phyloP scores from a whole-genome alignment of 148 eudicot species.

The Arctostaphylos glauca region DNA sequence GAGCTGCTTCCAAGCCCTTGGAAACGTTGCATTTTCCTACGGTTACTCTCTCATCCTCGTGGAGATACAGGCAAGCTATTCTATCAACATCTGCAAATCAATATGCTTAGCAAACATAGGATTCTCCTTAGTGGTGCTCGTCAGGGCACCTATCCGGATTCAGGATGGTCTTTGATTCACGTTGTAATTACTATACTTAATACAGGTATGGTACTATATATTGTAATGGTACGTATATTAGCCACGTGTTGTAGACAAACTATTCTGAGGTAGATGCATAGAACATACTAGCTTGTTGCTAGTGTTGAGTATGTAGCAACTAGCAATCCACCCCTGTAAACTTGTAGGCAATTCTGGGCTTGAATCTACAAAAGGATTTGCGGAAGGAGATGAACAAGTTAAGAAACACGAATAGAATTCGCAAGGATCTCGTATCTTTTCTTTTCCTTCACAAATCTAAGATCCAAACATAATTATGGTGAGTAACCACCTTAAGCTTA shows the following conservation, averaged over 20 bases:
- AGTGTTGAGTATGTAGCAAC: not conserved
- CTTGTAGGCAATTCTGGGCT: not conserved
- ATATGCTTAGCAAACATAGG: not conserved
- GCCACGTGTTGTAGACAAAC: too few species aligned
- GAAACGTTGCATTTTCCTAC: slow-evolving; percentile 66
- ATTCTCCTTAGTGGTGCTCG: not conserved
- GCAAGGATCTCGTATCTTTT: too few species aligned
- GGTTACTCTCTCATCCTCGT: slow-evolving; percentile 48
- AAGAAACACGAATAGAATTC: not conserved
- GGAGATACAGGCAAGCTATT: slow-evolving; percentile 45
- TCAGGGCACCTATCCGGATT: not conserved
- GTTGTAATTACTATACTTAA: not conserved
- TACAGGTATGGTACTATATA: too few species aligned
- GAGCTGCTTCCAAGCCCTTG: slow-evolving; percentile 40
- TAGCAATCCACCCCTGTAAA: not conserved
- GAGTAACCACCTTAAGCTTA: not conserved
- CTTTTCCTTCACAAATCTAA: too few species aligned
- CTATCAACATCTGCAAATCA: not conserved
- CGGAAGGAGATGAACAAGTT: not conserved
- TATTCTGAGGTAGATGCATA: too few species aligned
- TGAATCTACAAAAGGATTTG: too few species aligned
- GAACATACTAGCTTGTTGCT: not conserved
- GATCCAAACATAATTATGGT: too few species aligned
- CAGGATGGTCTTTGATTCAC: not conserved
- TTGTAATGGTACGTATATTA: too few species aligned